Conservation (phyloP, 768 basidiomycete genomes). For the Cystofilobasidium ferigula region DNA sequence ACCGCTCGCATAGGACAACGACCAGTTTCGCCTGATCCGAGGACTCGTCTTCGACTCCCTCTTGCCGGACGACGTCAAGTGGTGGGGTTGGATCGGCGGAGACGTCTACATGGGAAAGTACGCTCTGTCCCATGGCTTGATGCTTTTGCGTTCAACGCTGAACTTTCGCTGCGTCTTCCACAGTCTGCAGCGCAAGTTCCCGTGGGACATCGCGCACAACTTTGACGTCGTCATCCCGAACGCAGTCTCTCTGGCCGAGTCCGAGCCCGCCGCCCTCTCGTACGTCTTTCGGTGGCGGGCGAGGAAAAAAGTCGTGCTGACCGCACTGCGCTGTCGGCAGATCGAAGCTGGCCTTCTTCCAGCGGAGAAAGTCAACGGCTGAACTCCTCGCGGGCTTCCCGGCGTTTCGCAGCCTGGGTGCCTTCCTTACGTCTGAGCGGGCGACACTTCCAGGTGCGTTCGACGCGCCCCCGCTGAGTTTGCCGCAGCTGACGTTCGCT, state of each 20-base stretch:
- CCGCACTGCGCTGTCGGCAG: not conserved
- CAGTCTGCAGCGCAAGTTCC: constrained; percentile 11
- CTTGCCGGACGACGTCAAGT: constrained; percentile 11
- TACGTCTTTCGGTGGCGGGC: not conserved
- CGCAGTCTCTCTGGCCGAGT: not conserved
- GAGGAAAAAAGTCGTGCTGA: not conserved
- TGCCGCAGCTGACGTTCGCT: not conserved
- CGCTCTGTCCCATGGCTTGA: too few relatives aligned
- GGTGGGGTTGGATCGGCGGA: constrained; percentile 25
- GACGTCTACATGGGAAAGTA: constrained; percentile 24
- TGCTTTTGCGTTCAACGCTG: too few relatives aligned
- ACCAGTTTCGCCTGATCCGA: constrained; percentile 19
- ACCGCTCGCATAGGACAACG: constrained; percentile 23
- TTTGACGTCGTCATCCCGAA: constrained; percentile 14
- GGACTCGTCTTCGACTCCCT: constrained; percentile 22
- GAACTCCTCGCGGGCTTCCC: not conserved
- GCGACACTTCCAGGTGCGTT: not conserved
- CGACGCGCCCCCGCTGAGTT: not conserved
- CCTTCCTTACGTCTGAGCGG: not conserved
- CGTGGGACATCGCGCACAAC: constrained; percentile 12
- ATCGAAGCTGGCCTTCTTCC: constrained; percentile 8
- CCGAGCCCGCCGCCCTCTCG: constrained; percentile 3
- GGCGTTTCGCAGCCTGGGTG: not conserved
- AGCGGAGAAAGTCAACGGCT: not conserved
- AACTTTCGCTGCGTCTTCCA: not conserved